Evolutionary conservation across 2,329 filamentous ascomycete species (phyloP).

Genomic region (Zymoseptoria ardabiliae): DNA sequence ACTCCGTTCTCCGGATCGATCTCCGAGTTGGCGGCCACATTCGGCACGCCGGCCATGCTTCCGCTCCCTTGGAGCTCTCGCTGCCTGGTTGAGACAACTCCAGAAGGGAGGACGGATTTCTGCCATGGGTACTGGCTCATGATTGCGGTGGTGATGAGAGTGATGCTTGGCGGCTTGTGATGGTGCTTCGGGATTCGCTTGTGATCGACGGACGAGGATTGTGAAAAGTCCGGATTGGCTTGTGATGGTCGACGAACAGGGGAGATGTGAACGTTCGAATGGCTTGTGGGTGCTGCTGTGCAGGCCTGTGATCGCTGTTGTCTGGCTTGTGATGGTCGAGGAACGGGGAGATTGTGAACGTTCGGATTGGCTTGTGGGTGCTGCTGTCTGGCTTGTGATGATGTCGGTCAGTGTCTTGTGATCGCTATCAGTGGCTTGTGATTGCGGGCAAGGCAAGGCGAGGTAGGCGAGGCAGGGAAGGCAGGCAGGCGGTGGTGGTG

Average conservation of each 20-base stretch:
- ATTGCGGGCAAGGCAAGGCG: neutral
- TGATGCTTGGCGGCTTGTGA: neutral
- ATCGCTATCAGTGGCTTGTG: neutral
- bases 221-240: neutral
- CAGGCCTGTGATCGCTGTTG: neutral
- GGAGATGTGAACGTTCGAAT: neutral
- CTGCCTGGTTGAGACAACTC: neutral
- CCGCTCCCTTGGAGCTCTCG: neutral
- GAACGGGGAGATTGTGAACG: neutral
- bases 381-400: neutral
- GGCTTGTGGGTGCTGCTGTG: neutral
- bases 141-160: neutral
- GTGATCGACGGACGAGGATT: neutral
- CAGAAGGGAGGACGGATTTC: neutral
- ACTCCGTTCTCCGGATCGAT: neutral
- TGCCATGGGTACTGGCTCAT: neutral
- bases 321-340: neutral
- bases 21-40: neutral
- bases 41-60: neutral
- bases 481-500: neutral
- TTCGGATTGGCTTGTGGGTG: neutral
- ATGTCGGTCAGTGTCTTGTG: neutral
- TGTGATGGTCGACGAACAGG: neutral
- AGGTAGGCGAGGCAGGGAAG: neutral
- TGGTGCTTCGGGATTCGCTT: neutral